Evolutionary conservation across 2,329 filamentous ascomycete species (phyloP), one percentile per base, ranked within the genome.

Genomic region (Amesomyces nigricolor): DNA sequence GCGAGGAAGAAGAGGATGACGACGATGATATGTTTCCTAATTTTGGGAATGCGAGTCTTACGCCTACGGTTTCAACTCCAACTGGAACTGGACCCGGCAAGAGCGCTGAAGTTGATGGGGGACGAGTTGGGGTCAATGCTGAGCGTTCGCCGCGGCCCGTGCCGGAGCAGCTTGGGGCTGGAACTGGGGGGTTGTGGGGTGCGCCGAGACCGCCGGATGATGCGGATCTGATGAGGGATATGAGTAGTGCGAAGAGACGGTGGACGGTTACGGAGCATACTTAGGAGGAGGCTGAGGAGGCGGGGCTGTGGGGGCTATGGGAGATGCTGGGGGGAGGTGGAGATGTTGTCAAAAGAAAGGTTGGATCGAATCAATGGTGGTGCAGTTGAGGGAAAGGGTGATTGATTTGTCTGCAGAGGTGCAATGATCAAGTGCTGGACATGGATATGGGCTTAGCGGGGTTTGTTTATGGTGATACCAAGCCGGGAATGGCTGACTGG

Each of bases 191-290:
- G 16, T 71, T 73, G 2, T 78, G 74, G 76, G 73, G 73, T 4
- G 62, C 71, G 9, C 74, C 75, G 3, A 67, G 69, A 49, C 72
- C 76, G 17, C 70, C 73, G 13, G 74, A 70, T 7, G 72, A 76
- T 42, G 74, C 73, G 0, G 78, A 80, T 51, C 70, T 68, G 30
- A 67, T 72, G 30, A 70, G 75, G 6, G 79, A 81, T 54, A 55
- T 73, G 54, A 73, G 71, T 35, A 69, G 72, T 17, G 69, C 72
- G 1, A 82, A 82, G 67, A 68, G 79, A 50, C 72, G 79, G 22
- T 83, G 80, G 80, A 81, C 79, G 19, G 74, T 81, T 4, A 80
- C 74, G 45, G 79, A 82, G 62, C 72, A 66, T 29, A 59, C 59
- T 45, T 65, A 60, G 42, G 44, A 32, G 26, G 4, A 3, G 32